Conservation (phyloP, 768 basidiomycete genomes). For the Macrolepiota dolichaula region DNA sequence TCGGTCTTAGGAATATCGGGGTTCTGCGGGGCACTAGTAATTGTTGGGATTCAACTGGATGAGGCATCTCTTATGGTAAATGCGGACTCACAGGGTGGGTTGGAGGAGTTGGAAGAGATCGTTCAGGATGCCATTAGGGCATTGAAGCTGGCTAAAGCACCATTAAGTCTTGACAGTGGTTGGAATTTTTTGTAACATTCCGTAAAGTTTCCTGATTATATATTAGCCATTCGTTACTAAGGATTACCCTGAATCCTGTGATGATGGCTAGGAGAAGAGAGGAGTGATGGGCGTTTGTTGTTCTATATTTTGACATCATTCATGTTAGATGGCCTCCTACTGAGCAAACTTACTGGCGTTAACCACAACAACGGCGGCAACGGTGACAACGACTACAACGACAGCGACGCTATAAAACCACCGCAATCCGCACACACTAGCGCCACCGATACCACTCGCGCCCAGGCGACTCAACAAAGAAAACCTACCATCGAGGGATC, state of each 20-base stretch:
- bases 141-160: not conserved
- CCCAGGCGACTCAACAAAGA: not conserved
- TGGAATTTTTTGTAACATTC: not conserved
- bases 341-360: conserved; percentile 1
- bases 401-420: not conserved
- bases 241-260: not conserved
- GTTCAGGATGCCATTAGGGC: not conserved
- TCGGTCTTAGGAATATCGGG: not conserved
- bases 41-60: not conserved
- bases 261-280: conserved; percentile 4
- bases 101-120: not conserved
- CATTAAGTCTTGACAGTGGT: not conserved
- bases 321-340: conserved; percentile 10
- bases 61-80: not conserved
- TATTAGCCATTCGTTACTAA: not conserved
- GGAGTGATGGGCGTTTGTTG: conserved; percentile 1
- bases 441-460: not conserved
- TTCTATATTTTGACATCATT: not conserved
- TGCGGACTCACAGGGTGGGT: not conserved
- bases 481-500: not conserved
- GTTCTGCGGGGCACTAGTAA: not conserved
- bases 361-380: not conserved
- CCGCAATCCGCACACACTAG: not conserved
- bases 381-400: not conserved
- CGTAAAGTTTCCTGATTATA: not conserved